phyloP scores from a whole-genome alignment of 148 eudicot genomes.

The Pouteria glomerata region DNA sequence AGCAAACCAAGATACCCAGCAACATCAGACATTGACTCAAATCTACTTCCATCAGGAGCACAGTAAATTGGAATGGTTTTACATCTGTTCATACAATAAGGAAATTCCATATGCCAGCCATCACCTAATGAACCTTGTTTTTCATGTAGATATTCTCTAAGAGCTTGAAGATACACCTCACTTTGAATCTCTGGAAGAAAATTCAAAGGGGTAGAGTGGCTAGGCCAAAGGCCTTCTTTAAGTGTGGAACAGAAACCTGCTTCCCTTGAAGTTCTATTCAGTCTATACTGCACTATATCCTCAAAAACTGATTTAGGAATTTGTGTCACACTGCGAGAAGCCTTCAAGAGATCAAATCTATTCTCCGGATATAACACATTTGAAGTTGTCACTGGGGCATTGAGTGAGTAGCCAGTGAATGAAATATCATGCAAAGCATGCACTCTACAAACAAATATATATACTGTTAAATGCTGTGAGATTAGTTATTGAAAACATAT shows the following conservation, averaged over 20 bases:
- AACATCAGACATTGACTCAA: conserved; percentile 40
- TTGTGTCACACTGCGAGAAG: conserved; percentile 12
- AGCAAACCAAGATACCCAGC: conserved; percentile 37
- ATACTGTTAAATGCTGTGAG: not conserved
- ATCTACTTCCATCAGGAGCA: conserved; percentile 53
- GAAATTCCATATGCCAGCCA: conserved; percentile 52
- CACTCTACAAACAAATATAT: conserved; percentile 23
- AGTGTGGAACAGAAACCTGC: not conserved
- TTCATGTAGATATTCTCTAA: conserved; percentile 37
- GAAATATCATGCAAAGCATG: not conserved
- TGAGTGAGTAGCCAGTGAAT: conserved; percentile 1
- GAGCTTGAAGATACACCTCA: conserved; percentile 35
- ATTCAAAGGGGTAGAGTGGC: conserved; percentile 17
- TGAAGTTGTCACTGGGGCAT: conserved; percentile 15
- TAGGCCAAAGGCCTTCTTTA: conserved; percentile 12
- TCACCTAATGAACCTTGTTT: conserved; percentile 31
- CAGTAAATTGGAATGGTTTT: conserved; percentile 38
- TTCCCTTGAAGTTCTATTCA: conserved; percentile 5
- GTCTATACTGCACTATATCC: conserved; percentile 12
- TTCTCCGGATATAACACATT: conserved; percentile 16
- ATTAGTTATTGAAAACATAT: not conserved
- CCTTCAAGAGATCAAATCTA: conserved; percentile 16
- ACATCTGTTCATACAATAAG: conserved; percentile 24
- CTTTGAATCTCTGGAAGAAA: conserved; percentile 15
- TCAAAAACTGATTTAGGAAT: conserved; percentile 15